Evolutionary conservation across 306 rosid species (phyloP).

Genomic region (Hylodesmum podocarpum): DNA sequence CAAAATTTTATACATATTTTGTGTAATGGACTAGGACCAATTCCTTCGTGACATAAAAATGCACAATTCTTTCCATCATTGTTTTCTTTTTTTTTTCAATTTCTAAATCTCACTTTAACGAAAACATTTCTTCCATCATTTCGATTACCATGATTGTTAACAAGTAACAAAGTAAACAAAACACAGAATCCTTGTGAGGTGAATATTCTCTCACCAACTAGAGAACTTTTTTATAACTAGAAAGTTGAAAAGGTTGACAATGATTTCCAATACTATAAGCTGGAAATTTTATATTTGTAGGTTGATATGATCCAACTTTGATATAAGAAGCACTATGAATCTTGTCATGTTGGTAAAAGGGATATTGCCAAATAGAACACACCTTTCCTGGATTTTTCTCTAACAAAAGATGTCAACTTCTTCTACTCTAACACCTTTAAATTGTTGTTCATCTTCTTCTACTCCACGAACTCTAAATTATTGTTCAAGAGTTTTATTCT

Average conservation of each 20-base stretch:
- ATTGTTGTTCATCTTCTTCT: no score
- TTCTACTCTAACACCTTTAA: no score
- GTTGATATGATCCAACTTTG: not conserved
- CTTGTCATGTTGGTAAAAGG: not conserved
- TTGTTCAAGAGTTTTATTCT: no score
- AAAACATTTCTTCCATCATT: not conserved
- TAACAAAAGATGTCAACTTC: no score
- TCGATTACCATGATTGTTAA: not conserved
- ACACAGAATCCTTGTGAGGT: not conserved
- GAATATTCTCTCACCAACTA: not conserved
- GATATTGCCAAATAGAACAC: not conserved
- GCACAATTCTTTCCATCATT: not conserved
- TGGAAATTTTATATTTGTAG: not conserved
- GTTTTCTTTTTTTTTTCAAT: not conserved
- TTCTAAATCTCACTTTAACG: not conserved
- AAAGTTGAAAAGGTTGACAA: not conserved
- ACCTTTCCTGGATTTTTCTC: no score
- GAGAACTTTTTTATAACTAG: not conserved
- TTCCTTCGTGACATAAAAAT: not conserved
- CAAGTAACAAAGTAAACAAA: not conserved
- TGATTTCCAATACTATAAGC: not conserved
- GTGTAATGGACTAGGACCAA: not conserved
- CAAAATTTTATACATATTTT: not conserved
- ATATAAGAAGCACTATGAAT: conserved; percentile 5
- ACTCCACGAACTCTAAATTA: no score